Evolutionary conservation across 176 grass and related monocot species (phyloP), one percentile per base, ranked within the genome.

Genomic region (Puya raimondii): DNA sequence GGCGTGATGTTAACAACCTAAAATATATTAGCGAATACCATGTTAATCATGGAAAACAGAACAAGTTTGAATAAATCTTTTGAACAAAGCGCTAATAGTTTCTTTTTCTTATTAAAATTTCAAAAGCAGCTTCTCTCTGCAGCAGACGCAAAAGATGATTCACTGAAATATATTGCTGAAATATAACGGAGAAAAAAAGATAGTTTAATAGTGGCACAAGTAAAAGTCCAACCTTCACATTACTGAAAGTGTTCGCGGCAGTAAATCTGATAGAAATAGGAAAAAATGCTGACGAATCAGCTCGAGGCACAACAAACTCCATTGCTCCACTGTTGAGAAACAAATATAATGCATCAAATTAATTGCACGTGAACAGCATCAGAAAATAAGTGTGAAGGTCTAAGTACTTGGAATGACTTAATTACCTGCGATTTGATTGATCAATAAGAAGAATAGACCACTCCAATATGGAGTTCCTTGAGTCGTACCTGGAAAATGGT

Each of bases 381-480:
- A 7, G 21, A n/a, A 18, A 61, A 61, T 21, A 61, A 18, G 56
- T 18, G 15, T 18, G 56, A 20, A 18, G 42, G n/a, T 49, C 29
- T 26, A 52, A 33, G 65, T 25, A 70, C 57, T 57, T 21, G 0
- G 51, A n/a, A 67, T 68, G 54, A 12, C 77, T 51, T 64, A 72
- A 63, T 68, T 91, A 91, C 91, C 85, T 83, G 74, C 80, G 82
- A 74, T 91, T 96, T 11, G 91, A 91, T 64, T 91, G 74, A 71
- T 96, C 91, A 52, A 96, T 85, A 70, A 96, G 82, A 81, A 96
- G 73, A 81, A 96, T 74, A 42, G 87, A 91, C 91, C 91, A 96
- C 56, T 88, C 85, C 74, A 96, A 67, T 53, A 77, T 68, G 49
- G 91, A 86, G 49, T 85, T 91, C 74, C 87, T 96, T 33, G 87